Evolutionary conservation across 306 rosid species (phyloP).

Genomic region (Cicer arietinum): DNA sequence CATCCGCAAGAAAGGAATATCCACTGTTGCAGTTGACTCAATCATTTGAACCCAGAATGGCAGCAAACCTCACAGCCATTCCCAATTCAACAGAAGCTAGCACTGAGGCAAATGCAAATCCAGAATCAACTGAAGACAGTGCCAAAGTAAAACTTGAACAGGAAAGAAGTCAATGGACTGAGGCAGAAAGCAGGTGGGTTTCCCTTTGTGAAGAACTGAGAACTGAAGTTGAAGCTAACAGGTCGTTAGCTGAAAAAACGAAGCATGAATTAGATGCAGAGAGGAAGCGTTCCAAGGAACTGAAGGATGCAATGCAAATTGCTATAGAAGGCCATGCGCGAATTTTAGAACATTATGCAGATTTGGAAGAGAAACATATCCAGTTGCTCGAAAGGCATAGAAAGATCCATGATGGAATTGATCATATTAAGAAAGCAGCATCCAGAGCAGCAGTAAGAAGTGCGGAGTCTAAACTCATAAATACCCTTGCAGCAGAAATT

Average conservation of each 20-base stretch:
- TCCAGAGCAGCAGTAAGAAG: constrained; percentile 80
- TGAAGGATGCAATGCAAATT: constrained; percentile 74
- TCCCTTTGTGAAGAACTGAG: constrained; percentile 78
- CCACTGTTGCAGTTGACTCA: constrained; percentile 60
- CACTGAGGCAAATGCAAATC: constrained; percentile 53
- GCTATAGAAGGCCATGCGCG: constrained; percentile 86
- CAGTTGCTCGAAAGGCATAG: constrained; percentile 82
- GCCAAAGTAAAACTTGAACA: constrained; percentile 62
- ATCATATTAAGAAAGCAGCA: constrained; percentile 77
- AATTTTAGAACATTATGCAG: constrained; percentile 81
- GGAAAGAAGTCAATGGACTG: constrained; percentile 73
- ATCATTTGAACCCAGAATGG: constrained; percentile 54
- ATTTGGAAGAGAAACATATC: constrained; percentile 89
- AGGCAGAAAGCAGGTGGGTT: constrained; percentile 83
- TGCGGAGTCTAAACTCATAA: constrained; percentile 79
- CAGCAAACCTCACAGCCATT: constrained; percentile 57
- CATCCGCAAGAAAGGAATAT: constrained; percentile 53
- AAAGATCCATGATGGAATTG: constrained; percentile 77
- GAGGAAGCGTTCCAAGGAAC: constrained; percentile 77
- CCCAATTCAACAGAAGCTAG: constrained; percentile 55
- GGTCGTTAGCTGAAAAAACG: constrained; percentile 64
- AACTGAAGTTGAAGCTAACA: constrained; percentile 75
- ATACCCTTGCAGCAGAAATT: constrained; percentile 83
- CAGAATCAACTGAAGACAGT: constrained; percentile 58
- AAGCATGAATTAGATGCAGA: constrained; percentile 75